Conservation (phyloP, 1,284 basidiomycete species). For the Cronartium ribicola region DNA sequence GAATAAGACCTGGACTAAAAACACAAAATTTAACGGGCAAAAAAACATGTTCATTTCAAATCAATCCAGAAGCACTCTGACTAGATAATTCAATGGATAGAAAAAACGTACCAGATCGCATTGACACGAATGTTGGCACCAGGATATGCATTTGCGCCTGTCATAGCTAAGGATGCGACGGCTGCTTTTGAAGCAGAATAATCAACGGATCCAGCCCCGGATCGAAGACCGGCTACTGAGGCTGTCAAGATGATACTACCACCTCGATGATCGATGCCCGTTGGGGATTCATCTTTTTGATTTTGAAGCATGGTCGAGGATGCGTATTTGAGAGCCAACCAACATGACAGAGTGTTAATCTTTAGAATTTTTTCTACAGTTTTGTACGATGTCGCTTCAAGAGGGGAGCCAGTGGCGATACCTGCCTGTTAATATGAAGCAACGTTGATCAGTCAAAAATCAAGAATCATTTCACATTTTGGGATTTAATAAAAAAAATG, state of each 20-base stretch:
- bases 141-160: constrained; percentile 47
- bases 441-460: neutral
- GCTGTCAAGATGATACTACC: constrained; percentile 50
- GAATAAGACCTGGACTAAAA: constrained; percentile 9
- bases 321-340: constrained; percentile 50
- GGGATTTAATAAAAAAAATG: neutral
- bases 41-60: neutral
- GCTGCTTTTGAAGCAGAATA: constrained; percentile 51
- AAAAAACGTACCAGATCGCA: constrained; percentile 43
- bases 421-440: constrained; percentile 44
- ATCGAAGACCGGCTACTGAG: constrained; percentile 48
- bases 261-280: constrained; percentile 43
- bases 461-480: neutral
- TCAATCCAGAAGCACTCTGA: constrained; percentile 14
- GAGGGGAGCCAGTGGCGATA: constrained; percentile 46
- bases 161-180: constrained; percentile 48
- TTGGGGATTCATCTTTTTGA: constrained; percentile 26
- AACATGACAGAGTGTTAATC: constrained; percentile 48
- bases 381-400: constrained; percentile 47
- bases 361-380: constrained; percentile 48
- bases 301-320: constrained; percentile 46
- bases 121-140: constrained; percentile 48
- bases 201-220: constrained; percentile 49
- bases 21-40: neutral
- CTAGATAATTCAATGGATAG: constrained; percentile 47